Base-by-base conservation (phyloP, 208 protist species). In the Wallacemonas sp. region DNA sequence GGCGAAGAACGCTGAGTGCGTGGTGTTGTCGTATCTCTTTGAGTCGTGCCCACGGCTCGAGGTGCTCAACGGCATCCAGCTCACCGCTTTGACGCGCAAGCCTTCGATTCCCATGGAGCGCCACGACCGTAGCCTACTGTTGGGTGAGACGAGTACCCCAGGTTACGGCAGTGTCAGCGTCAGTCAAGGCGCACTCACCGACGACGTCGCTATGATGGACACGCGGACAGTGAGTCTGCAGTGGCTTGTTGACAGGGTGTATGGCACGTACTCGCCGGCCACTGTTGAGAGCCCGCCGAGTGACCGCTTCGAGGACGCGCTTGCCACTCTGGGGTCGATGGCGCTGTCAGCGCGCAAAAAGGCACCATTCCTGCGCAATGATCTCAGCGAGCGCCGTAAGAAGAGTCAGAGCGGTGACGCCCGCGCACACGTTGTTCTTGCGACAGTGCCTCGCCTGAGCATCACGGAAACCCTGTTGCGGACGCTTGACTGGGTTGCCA, bases 401-500 rank as follows among this genome's bases (percentile, higher is more conserved):
- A 38, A 17, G 6, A 9, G 12, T 33, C 17, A 34, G 27, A 29
- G 9, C 34, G 32, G 24, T 32, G 12, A 13, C 15, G 34, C 13
- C 39, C 33, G 21, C 24, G 50, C 5, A 36, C 19, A 41, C 21
- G 22, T 54, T 38, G 13, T 21, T 65, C 22, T 42, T 30, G 9
- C 45, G 44, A 57, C 30, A 54, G 73, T 34, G 66, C 83, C 37
- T 4, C 29, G 50, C 0, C 30, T 57, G 30, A 38, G 32, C 42
- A 84, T 80, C 66, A 42, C 22, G 44, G 19, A 73, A 22, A 82
- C 67, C 36, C 39, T 90, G 33, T 24, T 82, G 17, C 60, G 63
- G 27, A 37, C 62, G 38, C 41, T 68, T 19, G 12, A 12, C 2
- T 74, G 61, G 8, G 30, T 55, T 5, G 27, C 21, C 17, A 58